Conservation (phyloP, 2,329 filamentous ascomycete species). For the Exophiala sideris region DNA sequence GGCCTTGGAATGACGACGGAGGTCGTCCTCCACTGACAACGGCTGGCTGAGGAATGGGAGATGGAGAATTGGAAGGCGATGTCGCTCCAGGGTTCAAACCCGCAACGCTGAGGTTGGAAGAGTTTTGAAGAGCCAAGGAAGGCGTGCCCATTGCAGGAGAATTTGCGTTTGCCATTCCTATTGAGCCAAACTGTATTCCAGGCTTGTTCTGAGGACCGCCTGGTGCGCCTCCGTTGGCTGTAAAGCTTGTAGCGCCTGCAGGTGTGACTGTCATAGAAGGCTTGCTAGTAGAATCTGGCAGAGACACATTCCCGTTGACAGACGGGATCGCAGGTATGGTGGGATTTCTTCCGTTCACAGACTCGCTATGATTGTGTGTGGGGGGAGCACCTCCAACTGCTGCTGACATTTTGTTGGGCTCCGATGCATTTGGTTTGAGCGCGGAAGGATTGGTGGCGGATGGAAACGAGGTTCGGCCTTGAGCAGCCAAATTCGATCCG, state of each 20-base stretch:
- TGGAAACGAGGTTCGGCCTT: slow-evolving; percentile 22
- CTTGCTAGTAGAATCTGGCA: slow-evolving; percentile 75
- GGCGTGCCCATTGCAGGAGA: slow-evolving; percentile 48
- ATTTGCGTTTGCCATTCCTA: slow-evolving; percentile 62
- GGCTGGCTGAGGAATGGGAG: slow-evolving; percentile 85
- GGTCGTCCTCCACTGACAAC: slow-evolving; percentile 79
- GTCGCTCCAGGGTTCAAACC: slow-evolving; percentile 65
- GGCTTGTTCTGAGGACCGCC: slow-evolving; percentile 45
- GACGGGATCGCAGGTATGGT: slow-evolving; percentile 59
- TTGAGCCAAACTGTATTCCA: slow-evolving; percentile 59
- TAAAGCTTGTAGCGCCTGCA: slow-evolving; percentile 70
- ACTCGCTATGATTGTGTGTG: slow-evolving; percentile 25
- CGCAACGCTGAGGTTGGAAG: slow-evolving; percentile 24
- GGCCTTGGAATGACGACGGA: slow-evolving; percentile 69
- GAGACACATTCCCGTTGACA: slow-evolving; percentile 60
- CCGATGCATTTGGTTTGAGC: slow-evolving; percentile 29
- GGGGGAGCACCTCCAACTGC: slow-evolving; percentile 29
- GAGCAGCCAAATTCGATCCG: slow-evolving; percentile 27
- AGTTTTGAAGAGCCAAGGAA: slow-evolving; percentile 24
- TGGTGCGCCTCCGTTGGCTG: slow-evolving; percentile 71
- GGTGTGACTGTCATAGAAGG: slow-evolving; percentile 88
- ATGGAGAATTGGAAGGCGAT: slow-evolving; percentile 84
- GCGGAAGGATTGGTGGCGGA: slow-evolving; percentile 19
- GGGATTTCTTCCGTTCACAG: slow-evolving; percentile 38
- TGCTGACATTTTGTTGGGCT: slow-evolving; percentile 30